Evolutionary conservation across 345 rosid species (phyloP).

Genomic region (Theobroma cacao): DNA sequence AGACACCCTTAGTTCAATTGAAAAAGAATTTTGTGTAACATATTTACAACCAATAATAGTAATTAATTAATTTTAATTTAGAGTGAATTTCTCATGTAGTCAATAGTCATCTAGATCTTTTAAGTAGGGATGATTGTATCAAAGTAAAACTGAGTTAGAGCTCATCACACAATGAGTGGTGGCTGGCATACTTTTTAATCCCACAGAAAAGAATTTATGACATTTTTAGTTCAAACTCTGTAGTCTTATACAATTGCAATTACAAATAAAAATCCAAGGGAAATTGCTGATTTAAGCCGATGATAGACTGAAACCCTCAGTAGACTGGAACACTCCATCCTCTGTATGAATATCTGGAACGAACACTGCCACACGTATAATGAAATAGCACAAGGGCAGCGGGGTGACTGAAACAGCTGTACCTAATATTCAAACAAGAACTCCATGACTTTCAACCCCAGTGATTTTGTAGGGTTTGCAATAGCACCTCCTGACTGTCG

Average conservation of each 20-base stretch:
- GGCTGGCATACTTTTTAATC: background rate
- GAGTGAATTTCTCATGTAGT: too few relatives aligned
- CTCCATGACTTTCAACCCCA: slow-evolving; percentile 79
- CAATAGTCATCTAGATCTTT: too few relatives aligned
- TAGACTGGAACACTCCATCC: background rate
- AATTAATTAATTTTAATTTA: too few relatives aligned
- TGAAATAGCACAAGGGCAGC: background rate
- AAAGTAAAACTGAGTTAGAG: too few relatives aligned
- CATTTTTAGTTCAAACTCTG: background rate
- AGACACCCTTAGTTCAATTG: too few relatives aligned
- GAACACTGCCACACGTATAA: background rate
- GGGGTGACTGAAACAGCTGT: background rate
- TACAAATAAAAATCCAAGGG: background rate
- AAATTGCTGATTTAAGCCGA: background rate
- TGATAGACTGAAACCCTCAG: background rate
- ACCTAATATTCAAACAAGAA: slow-evolving; percentile 67
- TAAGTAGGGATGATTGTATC: too few relatives aligned
- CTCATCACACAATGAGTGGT: background rate
- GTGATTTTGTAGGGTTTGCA: slow-evolving; percentile 83
- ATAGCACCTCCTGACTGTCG: slow-evolving; percentile 63
- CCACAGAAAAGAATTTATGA: background rate
- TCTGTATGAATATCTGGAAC: background rate
- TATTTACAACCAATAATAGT: too few relatives aligned
- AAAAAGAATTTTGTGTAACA: too few relatives aligned
- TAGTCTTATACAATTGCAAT: background rate